Evolutionary conservation across 805 yeast genomes (phyloP), one percentile per base, ranked within the genome.

Genomic region (Candida corydali): DNA sequence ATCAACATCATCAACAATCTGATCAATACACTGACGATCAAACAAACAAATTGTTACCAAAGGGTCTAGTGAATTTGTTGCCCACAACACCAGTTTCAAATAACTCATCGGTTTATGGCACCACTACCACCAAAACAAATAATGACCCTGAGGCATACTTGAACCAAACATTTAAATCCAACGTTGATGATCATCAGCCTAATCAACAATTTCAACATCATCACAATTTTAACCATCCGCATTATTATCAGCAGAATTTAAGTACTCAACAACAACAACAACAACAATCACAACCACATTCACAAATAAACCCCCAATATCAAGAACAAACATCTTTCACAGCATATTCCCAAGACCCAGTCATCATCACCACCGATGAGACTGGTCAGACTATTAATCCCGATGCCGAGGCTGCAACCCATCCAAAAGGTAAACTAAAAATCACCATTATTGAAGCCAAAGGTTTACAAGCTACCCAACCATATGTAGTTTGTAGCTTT

Each of bases 401-500:
- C 4, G 49, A 49, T 36, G 36, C 51, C 22, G 45, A 52, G 42
- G 34, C 34, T 23, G 52, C 54, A 27, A 44, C 60, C 12, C 70
- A 65, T 34, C 89, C 93, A 28, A 76, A 84, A 53, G 98, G 98
- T 30, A 85, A 84, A 57, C 71, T 91, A 36, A 78, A 79, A 50
- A 88, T 93, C 32, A 78, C 77, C 23, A 86, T 91, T 42, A 65
- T 84, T 18, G 91, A 86, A 59, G 97, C 96, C 2, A 74, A 70
- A 40, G 81, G 80, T 47, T 75, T 80, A 23, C 61, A 70, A 27
- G 67, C 52, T 55, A 70, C 91, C 3, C 84, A 76, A 47, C 96
- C 96, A 3, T 83, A 88, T 57, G 95, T 86, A 14, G 96, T 88
- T 25, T 86, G 94, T 59, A 83, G 95, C 8, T 88, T 85, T 65